phyloP scores from a whole-genome alignment of 2,329 filamentous ascomycete species.

The Colletotrichum gloeosporioides region DNA sequence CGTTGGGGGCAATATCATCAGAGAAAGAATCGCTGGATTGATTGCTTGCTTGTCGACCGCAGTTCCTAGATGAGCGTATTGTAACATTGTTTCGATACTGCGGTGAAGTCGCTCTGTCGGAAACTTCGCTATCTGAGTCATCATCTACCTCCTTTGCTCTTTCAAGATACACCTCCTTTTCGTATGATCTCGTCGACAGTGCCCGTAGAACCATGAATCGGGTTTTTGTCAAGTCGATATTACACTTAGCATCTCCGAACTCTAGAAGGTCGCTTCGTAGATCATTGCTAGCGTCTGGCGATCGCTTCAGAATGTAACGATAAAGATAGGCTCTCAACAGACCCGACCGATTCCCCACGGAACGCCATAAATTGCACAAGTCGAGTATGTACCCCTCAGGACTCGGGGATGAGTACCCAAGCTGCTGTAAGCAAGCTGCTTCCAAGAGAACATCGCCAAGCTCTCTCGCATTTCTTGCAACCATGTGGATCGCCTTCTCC shows the following conservation, averaged over 20 bases:
- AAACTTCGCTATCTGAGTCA: no score
- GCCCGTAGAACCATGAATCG: not conserved
- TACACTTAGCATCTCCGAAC: not conserved
- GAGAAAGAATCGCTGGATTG: no score
- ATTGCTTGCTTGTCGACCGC: no score
- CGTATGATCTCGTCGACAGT: not conserved
- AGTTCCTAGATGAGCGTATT: no score
- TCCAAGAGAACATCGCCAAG: not conserved
- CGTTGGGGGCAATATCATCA: no score
- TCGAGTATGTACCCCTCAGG: not conserved
- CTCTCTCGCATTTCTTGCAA: not conserved
- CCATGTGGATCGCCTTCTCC: not conserved
- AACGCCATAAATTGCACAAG: not conserved
- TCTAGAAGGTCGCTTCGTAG: not conserved
- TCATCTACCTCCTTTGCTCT: no score
- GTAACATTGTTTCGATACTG: no score
- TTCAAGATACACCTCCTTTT: not conserved
- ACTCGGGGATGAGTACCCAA: accelerated
- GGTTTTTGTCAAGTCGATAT: no score
- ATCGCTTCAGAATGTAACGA: not conserved
- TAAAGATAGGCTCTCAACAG: not conserved
- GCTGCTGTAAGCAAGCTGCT: not conserved
- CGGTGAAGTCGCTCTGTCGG: no score
- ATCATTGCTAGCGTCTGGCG: not conserved
- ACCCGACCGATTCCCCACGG: not conserved